Base-by-base conservation (phyloP, 169 alveolate genomes). In the Cryptosporidium xiaoi region DNA sequence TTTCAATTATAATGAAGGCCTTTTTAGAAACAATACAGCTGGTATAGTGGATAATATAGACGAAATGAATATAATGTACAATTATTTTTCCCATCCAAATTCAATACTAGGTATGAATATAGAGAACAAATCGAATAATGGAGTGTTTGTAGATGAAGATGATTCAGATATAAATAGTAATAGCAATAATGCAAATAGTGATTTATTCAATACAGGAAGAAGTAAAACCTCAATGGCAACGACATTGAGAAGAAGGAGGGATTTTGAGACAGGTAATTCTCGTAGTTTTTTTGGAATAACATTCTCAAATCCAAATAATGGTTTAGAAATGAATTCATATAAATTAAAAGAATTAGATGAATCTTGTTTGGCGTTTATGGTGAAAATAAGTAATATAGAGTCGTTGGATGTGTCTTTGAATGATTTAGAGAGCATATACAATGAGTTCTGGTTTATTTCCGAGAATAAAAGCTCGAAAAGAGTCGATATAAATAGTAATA, bases 61-160 rank as follows among this genome's bases (percentile, higher is more conserved):
- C 31, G 83, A 69, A 18, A 51, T 60, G 53, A 64, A 69, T 27
- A 69, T 69, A 7, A 15, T 69, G n/a, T n/a, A 69, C 12, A 69
- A 69, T 24, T 69, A 69, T 64, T 69, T 69, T 33, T 51, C 83
- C 50, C 83, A 69, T 64, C 56, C 83, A 1, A 53, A 40, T 50
- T 69, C 83, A 6, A 56, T 69, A 34, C 56, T 69, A 64, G 53
- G 44, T 53, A 53, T 55, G 66, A 67, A 24, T 10, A 50, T 40
- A 20, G 55, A 50, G 33, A 48, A 20, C 33, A 51, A 27, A 16
- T 18, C 56, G 2, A 64, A 53, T 8, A 31, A 0, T 33, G 66
- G 24, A 62, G 10, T 48, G 36, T 18, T 27, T 27, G 50, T n/a
- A 2, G 53, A 69, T n/a, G 56, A 40, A 27, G 27, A 40, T 3